Evolutionary conservation across 1,139 yeast genomes (phyloP).

Genomic region (Scheffersomyces illinoinensis): DNA sequence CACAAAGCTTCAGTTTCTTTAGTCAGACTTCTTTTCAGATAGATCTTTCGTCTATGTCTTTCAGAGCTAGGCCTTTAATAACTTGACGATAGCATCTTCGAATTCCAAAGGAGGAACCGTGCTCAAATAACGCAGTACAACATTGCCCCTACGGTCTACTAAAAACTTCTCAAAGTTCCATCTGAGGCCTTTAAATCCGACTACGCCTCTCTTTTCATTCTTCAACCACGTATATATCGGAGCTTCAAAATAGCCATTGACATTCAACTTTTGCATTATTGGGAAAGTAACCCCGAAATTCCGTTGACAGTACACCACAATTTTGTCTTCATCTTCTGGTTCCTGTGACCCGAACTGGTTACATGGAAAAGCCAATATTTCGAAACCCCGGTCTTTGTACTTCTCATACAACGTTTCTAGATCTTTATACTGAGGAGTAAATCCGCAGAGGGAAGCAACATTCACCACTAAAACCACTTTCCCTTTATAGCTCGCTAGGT

Average conservation of each 20-base stretch:
- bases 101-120: conserved; percentile 65
- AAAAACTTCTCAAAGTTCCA: conserved; percentile 97
- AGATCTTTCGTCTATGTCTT: background rate
- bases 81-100: conserved; percentile 47
- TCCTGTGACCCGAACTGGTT: conserved; percentile 57
- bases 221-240: conserved; percentile 37
- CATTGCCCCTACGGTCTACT: conserved; percentile 69
- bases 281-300: conserved; percentile 61
- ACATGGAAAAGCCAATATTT: conserved; percentile 44
- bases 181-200: conserved; percentile 80
- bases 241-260: conserved; percentile 35
- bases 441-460: conserved; percentile 49
- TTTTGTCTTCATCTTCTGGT: conserved; percentile 69
- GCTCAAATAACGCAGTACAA: conserved; percentile 69
- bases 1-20: background rate
- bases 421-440: conserved; percentile 42
- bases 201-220: conserved; percentile 40
- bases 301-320: conserved; percentile 60
- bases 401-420: conserved; percentile 34
- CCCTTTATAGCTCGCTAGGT: conserved; percentile 22
- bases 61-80: conserved; percentile 28
- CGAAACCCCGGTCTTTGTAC: conserved; percentile 31
- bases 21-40: background rate
- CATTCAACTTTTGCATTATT: conserved; percentile 35
- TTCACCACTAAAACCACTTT: conserved; percentile 44